A percentile compares a stretch with the other conserved stretches of the same genome.
These are phyloP conservation scores for Barnettozyma sucrosica DNA, from an alignment of 805 yeast species.

Conservation along the genomic window DNA sequence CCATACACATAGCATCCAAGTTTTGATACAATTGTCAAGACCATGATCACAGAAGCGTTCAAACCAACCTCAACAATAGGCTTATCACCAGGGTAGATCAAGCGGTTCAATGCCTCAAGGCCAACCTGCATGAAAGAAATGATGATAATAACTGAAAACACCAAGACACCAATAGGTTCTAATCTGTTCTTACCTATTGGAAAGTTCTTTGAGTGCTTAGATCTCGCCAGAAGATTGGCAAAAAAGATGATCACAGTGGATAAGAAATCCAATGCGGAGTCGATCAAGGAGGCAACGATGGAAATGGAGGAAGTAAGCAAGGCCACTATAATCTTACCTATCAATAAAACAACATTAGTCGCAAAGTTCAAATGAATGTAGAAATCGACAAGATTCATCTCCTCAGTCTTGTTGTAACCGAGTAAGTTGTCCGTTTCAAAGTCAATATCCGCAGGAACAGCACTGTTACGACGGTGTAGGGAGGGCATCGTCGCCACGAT, in stretches of 20 bases:
- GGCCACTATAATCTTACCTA: conserved; percentile 57
- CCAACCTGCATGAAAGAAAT: conserved; percentile 70
- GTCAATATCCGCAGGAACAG: conserved; percentile 58
- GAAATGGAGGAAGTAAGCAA: conserved; percentile 67
- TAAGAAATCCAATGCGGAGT: conserved; percentile 66
- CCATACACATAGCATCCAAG: conserved; percentile 62
- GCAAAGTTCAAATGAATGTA: conserved; percentile 63
- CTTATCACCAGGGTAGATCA: conserved; percentile 34
- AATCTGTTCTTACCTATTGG: conserved; percentile 71
- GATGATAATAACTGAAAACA: conserved; percentile 66
- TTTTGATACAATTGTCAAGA: conserved; percentile 54
- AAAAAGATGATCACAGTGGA: conserved; percentile 68
- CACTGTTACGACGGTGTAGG: conserved; percentile 26
- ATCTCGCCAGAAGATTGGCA: conserved; percentile 46
- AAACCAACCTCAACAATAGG: conserved; percentile 41
- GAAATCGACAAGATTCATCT: conserved; percentile 38
- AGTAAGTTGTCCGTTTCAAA: conserved; percentile 51
- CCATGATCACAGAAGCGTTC: conserved; percentile 55
- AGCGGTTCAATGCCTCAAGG: conserved; percentile 48
- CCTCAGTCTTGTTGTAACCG: conserved; percentile 41
- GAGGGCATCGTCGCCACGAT: not conserved
- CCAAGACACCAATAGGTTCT: conserved; percentile 74
- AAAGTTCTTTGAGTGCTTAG: conserved; percentile 42
- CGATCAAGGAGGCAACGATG: conserved; percentile 71
- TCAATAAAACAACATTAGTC: conserved; percentile 50